Evolutionary conservation across 164 flowering plant genomes (phyloP).

Genomic region (Annona squamosa): DNA sequence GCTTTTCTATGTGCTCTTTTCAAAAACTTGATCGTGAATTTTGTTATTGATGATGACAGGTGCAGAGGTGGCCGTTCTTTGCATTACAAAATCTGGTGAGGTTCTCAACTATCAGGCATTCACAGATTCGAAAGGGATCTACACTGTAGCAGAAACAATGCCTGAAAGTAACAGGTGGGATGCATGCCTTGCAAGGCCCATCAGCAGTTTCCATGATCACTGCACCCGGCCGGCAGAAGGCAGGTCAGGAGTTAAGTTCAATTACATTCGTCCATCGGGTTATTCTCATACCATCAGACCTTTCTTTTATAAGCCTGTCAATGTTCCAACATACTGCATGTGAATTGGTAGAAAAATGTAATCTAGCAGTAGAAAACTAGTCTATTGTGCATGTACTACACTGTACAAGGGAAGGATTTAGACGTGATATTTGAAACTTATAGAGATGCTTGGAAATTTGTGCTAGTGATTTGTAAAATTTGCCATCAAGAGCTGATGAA

Average conservation of each 20-base stretch:
- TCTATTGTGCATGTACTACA: no score
- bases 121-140: conserved; percentile 70
- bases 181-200: conserved; percentile 84
- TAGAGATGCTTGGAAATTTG: no score
- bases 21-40: not conserved
- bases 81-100: conserved; percentile 92
- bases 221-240: conserved; percentile 52
- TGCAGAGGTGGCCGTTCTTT: conserved; percentile 95
- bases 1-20: no score
- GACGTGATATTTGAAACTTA: no score
- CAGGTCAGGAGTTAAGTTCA: conserved; percentile 69
- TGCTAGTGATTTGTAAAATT: no score
- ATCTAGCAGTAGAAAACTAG: not conserved
- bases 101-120: conserved; percentile 94
- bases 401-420: no score
- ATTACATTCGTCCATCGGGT: conserved; percentile 75
- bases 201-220: conserved; percentile 77
- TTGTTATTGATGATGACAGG: conserved; percentile 43
- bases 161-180: conserved; percentile 93
- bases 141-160: conserved; percentile 96
- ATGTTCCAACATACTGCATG: conserved; percentile 58
- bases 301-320: conserved; percentile 63
- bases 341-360: conserved; percentile 19
- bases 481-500: no score
- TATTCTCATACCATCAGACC: conserved; percentile 61